Conservation (phyloP, 179 eudicot genomes). For the Spinacia oleracea region DNA sequence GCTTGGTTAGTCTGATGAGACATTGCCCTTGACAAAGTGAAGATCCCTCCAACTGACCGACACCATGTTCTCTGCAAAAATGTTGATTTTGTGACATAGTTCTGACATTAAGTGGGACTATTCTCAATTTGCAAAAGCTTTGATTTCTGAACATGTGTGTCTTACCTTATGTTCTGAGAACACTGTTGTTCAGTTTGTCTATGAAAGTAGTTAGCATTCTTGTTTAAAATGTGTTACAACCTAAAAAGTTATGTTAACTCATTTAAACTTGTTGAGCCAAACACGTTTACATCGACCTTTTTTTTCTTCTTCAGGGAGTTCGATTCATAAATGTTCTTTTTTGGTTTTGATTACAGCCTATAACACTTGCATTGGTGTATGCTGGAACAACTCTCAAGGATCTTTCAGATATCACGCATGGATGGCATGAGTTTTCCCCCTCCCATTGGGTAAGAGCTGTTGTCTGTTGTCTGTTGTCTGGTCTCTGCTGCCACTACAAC, state of each 20-base stretch:
- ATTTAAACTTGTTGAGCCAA: not conserved
- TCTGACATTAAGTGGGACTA: not conserved
- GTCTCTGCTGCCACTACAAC: not conserved
- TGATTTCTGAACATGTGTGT: not conserved
- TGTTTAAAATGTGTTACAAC: not conserved
- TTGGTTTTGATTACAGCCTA: slow-evolving; percentile 59
- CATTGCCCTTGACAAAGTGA: not conserved
- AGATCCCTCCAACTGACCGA: not conserved
- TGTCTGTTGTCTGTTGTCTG: slow-evolving; percentile 6
- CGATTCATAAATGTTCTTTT: not conserved
- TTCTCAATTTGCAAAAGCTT: not conserved
- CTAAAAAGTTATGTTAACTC: no score
- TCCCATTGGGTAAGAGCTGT: slow-evolving; percentile 73
- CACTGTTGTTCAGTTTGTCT: not conserved
- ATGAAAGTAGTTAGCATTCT: not conserved
- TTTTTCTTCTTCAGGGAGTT: not conserved
- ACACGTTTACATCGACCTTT: not conserved
- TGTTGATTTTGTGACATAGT: not conserved
- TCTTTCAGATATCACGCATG: slow-evolving; percentile 88
- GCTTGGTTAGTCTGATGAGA: not conserved
- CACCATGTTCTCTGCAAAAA: not conserved
- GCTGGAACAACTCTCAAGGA: slow-evolving; percentile 92
- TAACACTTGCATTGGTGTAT: slow-evolving; percentile 83
- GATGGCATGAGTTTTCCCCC: slow-evolving; percentile 72
- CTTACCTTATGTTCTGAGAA: not conserved